Evolutionary conservation across 495 filamentous ascomycete species (phyloP), one percentile per base, ranked within the genome.

Genomic region (Extremus antarcticus): DNA sequence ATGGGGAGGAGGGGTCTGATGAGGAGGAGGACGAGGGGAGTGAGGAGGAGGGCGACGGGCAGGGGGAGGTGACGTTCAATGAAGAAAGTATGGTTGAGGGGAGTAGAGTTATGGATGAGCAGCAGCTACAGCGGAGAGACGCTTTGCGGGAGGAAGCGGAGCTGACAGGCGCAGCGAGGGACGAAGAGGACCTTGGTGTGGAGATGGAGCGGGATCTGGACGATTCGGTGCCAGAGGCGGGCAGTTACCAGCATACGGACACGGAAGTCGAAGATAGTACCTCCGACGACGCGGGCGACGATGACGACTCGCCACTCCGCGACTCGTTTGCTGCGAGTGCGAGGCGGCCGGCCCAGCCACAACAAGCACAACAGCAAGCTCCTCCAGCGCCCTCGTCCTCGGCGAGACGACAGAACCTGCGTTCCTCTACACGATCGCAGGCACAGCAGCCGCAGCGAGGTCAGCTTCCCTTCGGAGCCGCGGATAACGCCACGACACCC

Each of bases 181-280:
- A 75, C 7, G 74, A 69, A 29, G 64, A 65, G 25, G 62, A 59
- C 13, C 47, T 78, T 68, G 76, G 71, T 52, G 79, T 81, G 73
- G 76, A 73, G 47, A 40, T 46, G 20, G 63, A 70, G 55, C 58
- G 63, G 16, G 73, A 86, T 64, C 70, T 86, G 3, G 83, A 86
- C 64, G 82, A 81, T 38, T 79, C 82, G 57, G 76, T 86, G 23
- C 83, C 83, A 25, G 82, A 85, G 58, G 83, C 81, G 45, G 79
- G 76, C 3, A 76, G 77, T 56, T 87, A 86, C 62, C 80, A 87
- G 69, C 88, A 94, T 62, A 94, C 88, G 20, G 88, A 94, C 69
- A 88, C 86, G 7, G 87, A 91, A 59, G 78, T 76, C n/a, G 81
- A 83, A 53, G 68, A 86, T 20, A 71, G 62, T 41, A 74, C 69